These are phyloP conservation scores for Podospora anserina DNA, from an alignment of 495 filamentous ascomycete species.

Conservation along the genomic window DNA sequence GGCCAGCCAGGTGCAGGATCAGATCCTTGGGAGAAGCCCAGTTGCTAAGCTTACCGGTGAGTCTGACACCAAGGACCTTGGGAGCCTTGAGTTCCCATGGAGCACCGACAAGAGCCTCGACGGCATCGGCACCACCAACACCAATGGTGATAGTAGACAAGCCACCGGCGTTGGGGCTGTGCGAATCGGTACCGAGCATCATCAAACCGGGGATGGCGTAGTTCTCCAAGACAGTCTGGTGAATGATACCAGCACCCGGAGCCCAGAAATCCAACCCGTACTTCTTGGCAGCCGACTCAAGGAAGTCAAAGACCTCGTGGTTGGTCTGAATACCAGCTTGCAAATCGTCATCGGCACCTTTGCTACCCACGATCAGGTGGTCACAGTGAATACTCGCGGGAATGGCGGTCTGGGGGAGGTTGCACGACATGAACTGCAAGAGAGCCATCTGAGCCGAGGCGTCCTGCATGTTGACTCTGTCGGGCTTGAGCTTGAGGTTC, in stretches of 20 bases:
- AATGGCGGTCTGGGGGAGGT: slow-evolving; percentile 84
- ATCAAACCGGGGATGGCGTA: slow-evolving; percentile 95
- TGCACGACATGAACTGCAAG: slow-evolving; percentile 97
- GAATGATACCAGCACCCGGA: slow-evolving; percentile 97
- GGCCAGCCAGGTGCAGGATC: slow-evolving; percentile 83
- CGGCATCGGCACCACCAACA: slow-evolving; percentile 95
- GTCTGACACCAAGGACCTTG: slow-evolving; percentile 77
- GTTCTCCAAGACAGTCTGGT: slow-evolving; percentile 97
- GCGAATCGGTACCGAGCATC: slow-evolving; percentile 99
- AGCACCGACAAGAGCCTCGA: slow-evolving; percentile 92
- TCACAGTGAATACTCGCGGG: slow-evolving; percentile 98
- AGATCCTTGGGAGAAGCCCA: slow-evolving; percentile 96
- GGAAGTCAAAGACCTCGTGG: slow-evolving; percentile 94
- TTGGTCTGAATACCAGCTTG: slow-evolving; percentile 85
- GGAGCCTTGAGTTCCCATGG: slow-evolving; percentile 98
- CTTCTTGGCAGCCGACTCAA: slow-evolving; percentile 90
- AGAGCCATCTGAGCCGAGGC: slow-evolving; percentile 98
- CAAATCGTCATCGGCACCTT: slow-evolving; percentile 84
- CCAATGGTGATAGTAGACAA: slow-evolving; percentile 93
- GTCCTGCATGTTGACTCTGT: slow-evolving; percentile 98
- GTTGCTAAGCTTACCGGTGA: slow-evolving; percentile 78
- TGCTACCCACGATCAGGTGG: slow-evolving; percentile 95
- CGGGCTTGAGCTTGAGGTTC: slow-evolving; percentile 95
- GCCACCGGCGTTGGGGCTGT: slow-evolving; percentile 94
- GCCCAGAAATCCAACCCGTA: slow-evolving; percentile 99